Percentiles rank a stretch among this genome's conserved stretches.
Evolutionary conservation across 768 basidiomycete genomes (phyloP).

Genomic region (Naganishia vishniacii): DNA sequence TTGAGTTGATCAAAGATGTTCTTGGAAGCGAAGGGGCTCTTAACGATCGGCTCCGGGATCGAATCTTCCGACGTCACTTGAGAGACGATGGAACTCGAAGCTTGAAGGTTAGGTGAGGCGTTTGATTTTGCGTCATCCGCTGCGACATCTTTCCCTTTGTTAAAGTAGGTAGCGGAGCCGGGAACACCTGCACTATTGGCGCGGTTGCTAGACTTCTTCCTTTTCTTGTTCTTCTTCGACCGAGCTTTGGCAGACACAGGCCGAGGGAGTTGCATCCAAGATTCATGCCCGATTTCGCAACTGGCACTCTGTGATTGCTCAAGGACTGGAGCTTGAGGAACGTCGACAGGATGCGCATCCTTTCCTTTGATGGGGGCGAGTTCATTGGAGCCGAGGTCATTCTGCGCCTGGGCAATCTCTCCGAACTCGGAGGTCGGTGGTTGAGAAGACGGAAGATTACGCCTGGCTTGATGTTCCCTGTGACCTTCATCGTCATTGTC

Average conservation of each 20-base stretch:
- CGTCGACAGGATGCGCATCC: too few species aligned
- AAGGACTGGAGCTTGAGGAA: too few species aligned
- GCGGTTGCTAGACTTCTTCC: neutral
- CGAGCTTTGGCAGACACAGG: neutral
- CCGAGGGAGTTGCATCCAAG: neutral
- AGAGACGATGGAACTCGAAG: neutral
- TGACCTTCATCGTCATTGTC: too few species aligned
- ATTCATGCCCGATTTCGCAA: neutral
- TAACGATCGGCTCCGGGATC: neutral
- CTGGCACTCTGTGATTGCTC: too few species aligned
- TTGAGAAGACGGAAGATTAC: too few species aligned
- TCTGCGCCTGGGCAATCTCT: too few species aligned
- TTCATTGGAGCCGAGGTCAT: too few species aligned
- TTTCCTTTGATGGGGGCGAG: too few species aligned
- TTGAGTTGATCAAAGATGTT: slow-evolving; percentile 18
- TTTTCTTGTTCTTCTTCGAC: slow-evolving; percentile 7
- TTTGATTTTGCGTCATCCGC: neutral
- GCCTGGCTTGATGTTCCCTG: too few species aligned
- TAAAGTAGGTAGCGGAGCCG: slow-evolving; percentile 5
- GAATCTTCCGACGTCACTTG: neutral
- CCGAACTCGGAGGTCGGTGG: too few species aligned
- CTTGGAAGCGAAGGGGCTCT: neutral
- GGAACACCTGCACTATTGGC: neutral
- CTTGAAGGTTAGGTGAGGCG: neutral
- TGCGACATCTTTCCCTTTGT: neutral